Base-by-base conservation (phyloP, 2,329 filamentous ascomycete genomes). In the Cladophialophora chaetospira region DNA sequence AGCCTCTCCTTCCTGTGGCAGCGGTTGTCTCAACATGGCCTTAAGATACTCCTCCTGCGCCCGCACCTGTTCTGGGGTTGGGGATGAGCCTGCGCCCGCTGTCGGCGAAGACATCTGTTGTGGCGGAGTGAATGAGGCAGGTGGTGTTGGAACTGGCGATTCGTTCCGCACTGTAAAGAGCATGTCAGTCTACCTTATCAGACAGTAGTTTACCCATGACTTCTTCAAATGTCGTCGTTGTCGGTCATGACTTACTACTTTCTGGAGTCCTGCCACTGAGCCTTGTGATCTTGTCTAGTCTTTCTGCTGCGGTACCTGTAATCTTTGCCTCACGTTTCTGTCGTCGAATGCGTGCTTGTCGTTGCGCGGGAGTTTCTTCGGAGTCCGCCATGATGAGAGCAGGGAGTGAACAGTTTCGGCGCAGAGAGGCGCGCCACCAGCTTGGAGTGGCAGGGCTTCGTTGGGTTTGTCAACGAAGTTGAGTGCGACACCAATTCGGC, bases 261-360 rank as follows among this genome's bases (percentile, higher is more conserved):
- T 73, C 72, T 38, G 77, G 73, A 56, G 70, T 72, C 44, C 77
- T 72, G 62, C 82, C 84, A 56, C 82, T 84, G 52, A 86, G 68
- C 33, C 77, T 77, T 35, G 82, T 84, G 69, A 87, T 87, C 64
- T 82, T 81, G 55, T 85, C 81, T 40, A 87, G 73, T 60, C 84
- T 77, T 33, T 81, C 79, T 35, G 81, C 78, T 52, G 82, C 84
- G 59, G 79, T 78, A 43, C 79, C 78, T 61, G 76, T 77, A 67
- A 86, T 82, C 71, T 86, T 87, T 54, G 83, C 83, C 65, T 84
- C 80, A 15, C 83, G 79, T 59, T 83, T 82, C 69, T 87, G 84
- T 58, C 84, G 81, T 38, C 84, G 81, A 53, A 84, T 74, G 44
- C 84, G 81, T 47, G 84, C 83, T 64, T 82, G 78, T 62, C 69